Evolutionary conservation across 2,329 filamentous ascomycete genomes (phyloP), one percentile per base, ranked within the genome.

Genomic region (Penicillium sp.): DNA sequence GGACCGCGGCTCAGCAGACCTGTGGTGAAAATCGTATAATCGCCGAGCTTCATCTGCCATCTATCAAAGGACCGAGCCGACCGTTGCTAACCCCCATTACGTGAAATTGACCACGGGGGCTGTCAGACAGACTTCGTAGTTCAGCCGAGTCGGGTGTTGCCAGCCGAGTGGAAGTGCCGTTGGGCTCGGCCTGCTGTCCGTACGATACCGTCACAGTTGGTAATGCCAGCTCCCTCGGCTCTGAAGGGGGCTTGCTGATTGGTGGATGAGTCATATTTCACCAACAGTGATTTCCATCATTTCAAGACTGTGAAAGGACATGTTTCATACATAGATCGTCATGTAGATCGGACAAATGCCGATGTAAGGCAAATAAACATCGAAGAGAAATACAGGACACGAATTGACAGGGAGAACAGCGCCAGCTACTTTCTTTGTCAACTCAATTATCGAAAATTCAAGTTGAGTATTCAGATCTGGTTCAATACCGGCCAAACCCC

Each of bases 171-270:
- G 60, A 64, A 68, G 59, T 73, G 70, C 72, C 72, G 71, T 37
- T 33, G 13, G 25, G 30, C 58, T 64, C 53, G 57, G 25, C 33
- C n/a, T 33, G 57, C 57, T 61, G 2, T 0, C 4, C 51, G 71
- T 75, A 75, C 61, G 55, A 69, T 73, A 74, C 72, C 49, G 71
- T 74, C 58, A 66, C 59, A 33, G 14, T 11, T 37, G 11, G 11
- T 6, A 11, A 57, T 57, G 68, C 70, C 71, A 70, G 73, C 58
- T 58, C 19, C 8, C 4, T 30, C 13, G 40, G 0, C 1, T 2
- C 8, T 16, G 0, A 0, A 30, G 2, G 1, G 6, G n/a, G 28
- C 5, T 3, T 10, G 1, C 0, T 61, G 11, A 62, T 65, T 66
- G 65, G 62, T 43, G 7, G 0, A 22, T 5, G 13, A 0, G 1